Percentiles rank a stretch among this genome's conserved stretches.
Conservation (phyloP, 2,329 filamentous ascomycete genomes). For the Allantophomopsis lycopodina region DNA sequence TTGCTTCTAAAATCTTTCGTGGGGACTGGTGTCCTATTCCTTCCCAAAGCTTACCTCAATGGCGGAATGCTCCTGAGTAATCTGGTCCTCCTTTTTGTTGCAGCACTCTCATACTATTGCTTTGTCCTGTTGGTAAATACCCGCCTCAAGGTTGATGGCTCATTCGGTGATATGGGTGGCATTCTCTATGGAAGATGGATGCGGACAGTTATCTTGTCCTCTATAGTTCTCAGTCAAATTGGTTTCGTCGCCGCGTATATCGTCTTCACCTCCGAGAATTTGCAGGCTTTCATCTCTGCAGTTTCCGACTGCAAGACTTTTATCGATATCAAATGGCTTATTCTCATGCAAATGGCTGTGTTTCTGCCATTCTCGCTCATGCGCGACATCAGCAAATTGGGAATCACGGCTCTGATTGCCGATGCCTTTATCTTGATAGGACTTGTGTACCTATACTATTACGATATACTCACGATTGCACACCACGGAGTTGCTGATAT, state of each 20-base stretch:
- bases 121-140: conserved; percentile 89
- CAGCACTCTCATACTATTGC: conserved; percentile 86
- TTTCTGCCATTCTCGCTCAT: conserved; percentile 91
- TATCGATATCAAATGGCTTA: conserved; percentile 80
- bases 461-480: conserved; percentile 75
- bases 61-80: conserved; percentile 97
- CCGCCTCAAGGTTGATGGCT: conserved; percentile 75
- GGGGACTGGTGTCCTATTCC: conserved; percentile 86
- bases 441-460: conserved; percentile 89
- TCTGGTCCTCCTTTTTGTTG: conserved; percentile 73
- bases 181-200: conserved; percentile 85
- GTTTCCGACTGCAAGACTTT: conserved; percentile 77
- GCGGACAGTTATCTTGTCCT: conserved; percentile 73
- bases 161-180: conserved; percentile 93
- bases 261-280: conserved; percentile 90
- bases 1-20: conserved; percentile 95
- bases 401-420: conserved; percentile 84
- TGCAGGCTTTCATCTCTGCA: conserved; percentile 88
- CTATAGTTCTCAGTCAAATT: conserved; percentile 90
- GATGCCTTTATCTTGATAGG: conserved; percentile 91
- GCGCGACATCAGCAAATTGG: conserved; percentile 93
- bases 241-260: conserved; percentile 93
- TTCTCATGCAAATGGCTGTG: conserved; percentile 87
- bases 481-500: conserved; percentile 72
- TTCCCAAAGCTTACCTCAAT: conserved; percentile 86